A percentile compares a stretch with the other conserved stretches of the same genome.
Evolutionary conservation across 2,329 filamentous ascomycete species (phyloP).

Genomic region (Apiospora marii): DNA sequence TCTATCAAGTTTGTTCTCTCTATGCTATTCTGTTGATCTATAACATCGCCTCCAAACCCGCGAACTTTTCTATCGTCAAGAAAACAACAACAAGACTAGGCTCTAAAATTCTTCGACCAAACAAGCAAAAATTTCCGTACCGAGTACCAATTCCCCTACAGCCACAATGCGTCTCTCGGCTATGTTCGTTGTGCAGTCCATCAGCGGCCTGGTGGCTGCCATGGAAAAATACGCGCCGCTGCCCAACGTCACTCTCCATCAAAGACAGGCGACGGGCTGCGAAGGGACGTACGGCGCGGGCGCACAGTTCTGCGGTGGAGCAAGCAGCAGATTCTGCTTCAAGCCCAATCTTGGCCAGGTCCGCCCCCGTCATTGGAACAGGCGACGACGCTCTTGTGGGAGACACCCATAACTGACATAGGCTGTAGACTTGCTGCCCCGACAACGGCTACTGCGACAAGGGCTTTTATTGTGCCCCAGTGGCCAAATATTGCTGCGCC

Average conservation of each 20-base stretch:
- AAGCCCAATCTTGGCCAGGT: slow-evolving; percentile 46
- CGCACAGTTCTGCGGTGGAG: slow-evolving; percentile 42
- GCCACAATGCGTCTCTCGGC: slow-evolving; percentile 33
- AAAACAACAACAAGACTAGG: not conserved
- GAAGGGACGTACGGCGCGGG: slow-evolving; percentile 44
- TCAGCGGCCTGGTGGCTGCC: slow-evolving; percentile 31
- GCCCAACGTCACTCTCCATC: slow-evolving; percentile 26
- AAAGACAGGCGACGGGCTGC: slow-evolving; percentile 42
- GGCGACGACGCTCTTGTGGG: not conserved
- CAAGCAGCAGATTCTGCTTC: slow-evolving; percentile 44
- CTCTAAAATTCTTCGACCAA: not conserved
- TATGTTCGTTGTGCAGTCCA: slow-evolving; percentile 32
- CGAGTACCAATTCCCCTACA: not conserved
- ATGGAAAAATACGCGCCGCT: slow-evolving; percentile 35
- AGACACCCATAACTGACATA: slow-evolving; percentile 26
- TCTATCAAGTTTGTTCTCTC: not conserved
- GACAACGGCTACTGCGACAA: slow-evolving; percentile 46
- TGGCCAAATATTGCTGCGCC: slow-evolving; percentile 48
- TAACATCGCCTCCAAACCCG: not conserved
- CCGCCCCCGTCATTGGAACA: not conserved
- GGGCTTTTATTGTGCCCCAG: slow-evolving; percentile 48
- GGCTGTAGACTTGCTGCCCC: slow-evolving; percentile 44
- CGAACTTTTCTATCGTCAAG: not conserved
- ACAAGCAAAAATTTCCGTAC: not conserved
- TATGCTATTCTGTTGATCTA: not conserved